Conservation (phyloP, 202 grass and related monocot genomes). For the Panicum hallii region DNA sequence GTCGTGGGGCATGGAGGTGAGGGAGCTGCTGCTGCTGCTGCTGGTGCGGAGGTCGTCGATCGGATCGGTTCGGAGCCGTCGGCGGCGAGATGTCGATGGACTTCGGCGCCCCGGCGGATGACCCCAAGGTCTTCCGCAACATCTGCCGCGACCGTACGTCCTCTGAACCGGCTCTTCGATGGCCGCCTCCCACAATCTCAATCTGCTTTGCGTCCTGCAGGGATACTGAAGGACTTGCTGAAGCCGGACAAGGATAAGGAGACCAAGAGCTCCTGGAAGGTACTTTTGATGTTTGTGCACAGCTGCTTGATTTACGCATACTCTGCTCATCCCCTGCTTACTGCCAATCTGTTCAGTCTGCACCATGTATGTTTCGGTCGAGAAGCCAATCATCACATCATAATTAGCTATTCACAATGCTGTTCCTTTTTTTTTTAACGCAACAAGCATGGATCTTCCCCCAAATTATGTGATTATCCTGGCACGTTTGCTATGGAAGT, state of each 20-base stretch:
- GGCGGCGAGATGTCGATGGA: conserved; percentile 68
- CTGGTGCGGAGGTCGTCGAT: conserved; percentile 21
- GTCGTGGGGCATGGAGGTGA: too few species aligned
- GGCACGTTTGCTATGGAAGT: neutral
- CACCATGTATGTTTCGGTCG: neutral
- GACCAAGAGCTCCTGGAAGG: conserved; percentile 93
- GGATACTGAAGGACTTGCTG: conserved; percentile 87
- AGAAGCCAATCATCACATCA: neutral
- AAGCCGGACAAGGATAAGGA: conserved; percentile 77
- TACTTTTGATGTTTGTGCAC: conserved; percentile 24
- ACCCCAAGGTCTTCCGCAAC: conserved; percentile 81
- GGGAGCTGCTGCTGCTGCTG: neutral
- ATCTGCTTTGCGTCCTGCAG: conserved; percentile 33
- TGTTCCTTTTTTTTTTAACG: neutral
- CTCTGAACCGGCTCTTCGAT: neutral
- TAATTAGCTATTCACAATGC: neutral
- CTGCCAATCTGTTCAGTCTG: neutral
- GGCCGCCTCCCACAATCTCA: neutral
- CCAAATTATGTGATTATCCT: neutral
- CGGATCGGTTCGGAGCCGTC: neutral
- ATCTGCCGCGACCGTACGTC: conserved; percentile 76
- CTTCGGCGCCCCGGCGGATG: conserved; percentile 59
- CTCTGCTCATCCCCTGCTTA: neutral
- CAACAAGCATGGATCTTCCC: neutral
- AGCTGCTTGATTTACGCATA: neutral